phyloP scores from a whole-genome alignment of 129 eudicot species.

The Helianthus tuberosus region DNA sequence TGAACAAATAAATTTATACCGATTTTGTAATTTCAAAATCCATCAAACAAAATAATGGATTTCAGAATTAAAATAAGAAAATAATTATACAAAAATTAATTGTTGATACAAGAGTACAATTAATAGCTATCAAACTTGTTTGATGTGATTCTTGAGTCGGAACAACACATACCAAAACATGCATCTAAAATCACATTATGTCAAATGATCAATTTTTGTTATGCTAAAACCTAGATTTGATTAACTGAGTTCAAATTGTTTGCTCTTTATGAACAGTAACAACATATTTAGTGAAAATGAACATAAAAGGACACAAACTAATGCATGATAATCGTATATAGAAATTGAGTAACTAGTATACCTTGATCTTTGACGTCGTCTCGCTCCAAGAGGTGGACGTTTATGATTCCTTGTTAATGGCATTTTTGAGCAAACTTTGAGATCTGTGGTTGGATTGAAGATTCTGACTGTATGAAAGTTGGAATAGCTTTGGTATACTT shows the following conservation, averaged over 20 bases:
- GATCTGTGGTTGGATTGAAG: neutral
- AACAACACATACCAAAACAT: neutral
- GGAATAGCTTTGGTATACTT: neutral
- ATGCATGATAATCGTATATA: neutral
- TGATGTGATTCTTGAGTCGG: neutral
- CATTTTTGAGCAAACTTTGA: neutral
- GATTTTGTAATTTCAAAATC: neutral
- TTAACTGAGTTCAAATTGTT: neutral
- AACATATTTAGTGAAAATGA: neutral
- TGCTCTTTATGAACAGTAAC: neutral
- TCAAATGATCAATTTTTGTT: neutral
- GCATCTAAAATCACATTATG: neutral
- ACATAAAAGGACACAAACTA: neutral
- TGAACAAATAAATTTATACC: neutral
- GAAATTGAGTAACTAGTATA: neutral
- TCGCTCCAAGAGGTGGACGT: neutral
- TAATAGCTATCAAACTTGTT: neutral
- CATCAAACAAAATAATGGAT: neutral
- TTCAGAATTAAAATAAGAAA: neutral
- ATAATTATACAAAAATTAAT: neutral
- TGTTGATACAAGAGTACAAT: neutral
- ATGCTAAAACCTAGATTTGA: constrained; percentile 14
- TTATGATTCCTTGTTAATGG: neutral
- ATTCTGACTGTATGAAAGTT: neutral
- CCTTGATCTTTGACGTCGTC: constrained; percentile 11